phyloP scores from a whole-genome alignment of 768 basidiomycete species.

The Lentinus tigrinus region DNA sequence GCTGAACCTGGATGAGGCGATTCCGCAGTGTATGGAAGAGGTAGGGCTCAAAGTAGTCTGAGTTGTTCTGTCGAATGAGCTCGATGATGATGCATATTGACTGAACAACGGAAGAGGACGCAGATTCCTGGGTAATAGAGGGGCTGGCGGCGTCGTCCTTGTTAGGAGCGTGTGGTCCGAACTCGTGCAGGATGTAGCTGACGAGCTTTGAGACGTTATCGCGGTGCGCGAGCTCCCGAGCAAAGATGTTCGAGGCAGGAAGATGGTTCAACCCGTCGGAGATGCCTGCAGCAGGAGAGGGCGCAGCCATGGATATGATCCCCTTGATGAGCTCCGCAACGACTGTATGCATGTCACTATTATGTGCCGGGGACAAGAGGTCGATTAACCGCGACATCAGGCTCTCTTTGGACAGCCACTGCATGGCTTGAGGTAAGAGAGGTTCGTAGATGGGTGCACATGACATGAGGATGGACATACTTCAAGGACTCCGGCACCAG shows the following conservation, averaged over 20 bases:
- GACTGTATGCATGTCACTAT: conserved; percentile 76
- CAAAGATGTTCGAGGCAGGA: conserved; percentile 81
- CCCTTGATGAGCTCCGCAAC: conserved; percentile 91
- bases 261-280: conserved; percentile 68
- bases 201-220: conserved; percentile 70
- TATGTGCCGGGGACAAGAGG: conserved; percentile 76
- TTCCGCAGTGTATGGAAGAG: conserved; percentile 93
- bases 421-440: conserved; percentile 33
- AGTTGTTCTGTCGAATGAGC: conserved; percentile 95
- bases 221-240: conserved; percentile 79
- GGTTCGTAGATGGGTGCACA: conserved; percentile 31
- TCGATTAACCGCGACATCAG: conserved; percentile 81
- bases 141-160: conserved; percentile 17
- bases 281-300: conserved; percentile 75
- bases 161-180: conserved; percentile 31
- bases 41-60: conserved; percentile 97
- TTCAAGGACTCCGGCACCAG: conserved; percentile 81
- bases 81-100: conserved; percentile 90
- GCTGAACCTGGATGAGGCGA: conserved; percentile 84
- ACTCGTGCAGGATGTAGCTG: conserved; percentile 75
- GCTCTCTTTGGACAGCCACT: conserved; percentile 88
- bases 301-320: conserved; percentile 91
- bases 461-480: conserved; percentile 49
- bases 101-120: conserved; percentile 79
- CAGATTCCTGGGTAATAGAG: conserved; percentile 36